Evolutionary conservation across 176 grass and related monocot genomes (phyloP).

Genomic region (Oryza rufipogon): DNA sequence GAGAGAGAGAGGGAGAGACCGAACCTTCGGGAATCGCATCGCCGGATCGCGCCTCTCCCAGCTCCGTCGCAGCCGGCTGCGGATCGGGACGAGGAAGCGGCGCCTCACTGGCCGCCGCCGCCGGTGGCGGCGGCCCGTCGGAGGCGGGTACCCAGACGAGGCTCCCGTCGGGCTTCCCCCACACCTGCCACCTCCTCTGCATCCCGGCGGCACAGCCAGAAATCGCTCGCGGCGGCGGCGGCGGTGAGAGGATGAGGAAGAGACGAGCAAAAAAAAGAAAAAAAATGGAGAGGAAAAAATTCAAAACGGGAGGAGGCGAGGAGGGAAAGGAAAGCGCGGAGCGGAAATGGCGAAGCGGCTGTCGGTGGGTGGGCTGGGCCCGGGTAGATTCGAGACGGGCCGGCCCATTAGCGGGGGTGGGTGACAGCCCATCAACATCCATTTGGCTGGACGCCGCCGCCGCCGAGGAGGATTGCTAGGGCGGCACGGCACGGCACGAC

Average conservation of each 20-base stretch:
- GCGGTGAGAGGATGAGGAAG: background rate
- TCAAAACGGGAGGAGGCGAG: background rate
- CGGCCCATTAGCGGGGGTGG: background rate
- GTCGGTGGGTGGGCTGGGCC: background rate
- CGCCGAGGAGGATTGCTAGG: background rate
- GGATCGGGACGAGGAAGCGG: background rate
- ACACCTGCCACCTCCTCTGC: slow-evolving; percentile 50
- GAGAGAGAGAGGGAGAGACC: background rate
- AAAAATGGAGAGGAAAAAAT: background rate
- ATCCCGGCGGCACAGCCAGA: background rate
- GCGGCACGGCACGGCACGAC: background rate
- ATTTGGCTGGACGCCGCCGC: background rate
- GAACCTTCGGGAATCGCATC: background rate
- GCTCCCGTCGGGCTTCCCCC: slow-evolving; percentile 40
- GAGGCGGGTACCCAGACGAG: slow-evolving; percentile 44
- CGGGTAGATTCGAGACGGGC: too few relatives aligned
- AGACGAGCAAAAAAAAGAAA: background rate
- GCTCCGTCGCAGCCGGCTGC: background rate
- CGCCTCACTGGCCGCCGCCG: background rate
- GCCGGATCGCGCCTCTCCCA: background rate
- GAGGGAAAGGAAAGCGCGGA: background rate
- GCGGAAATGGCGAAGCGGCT: slow-evolving; percentile 12
- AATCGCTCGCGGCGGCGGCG: background rate
- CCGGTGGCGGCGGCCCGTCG: background rate
- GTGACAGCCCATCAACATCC: background rate